Evolutionary conservation across 495 filamentous ascomycete genomes (phyloP).

Genomic region (Lasiosphaeriaceae sp.): DNA sequence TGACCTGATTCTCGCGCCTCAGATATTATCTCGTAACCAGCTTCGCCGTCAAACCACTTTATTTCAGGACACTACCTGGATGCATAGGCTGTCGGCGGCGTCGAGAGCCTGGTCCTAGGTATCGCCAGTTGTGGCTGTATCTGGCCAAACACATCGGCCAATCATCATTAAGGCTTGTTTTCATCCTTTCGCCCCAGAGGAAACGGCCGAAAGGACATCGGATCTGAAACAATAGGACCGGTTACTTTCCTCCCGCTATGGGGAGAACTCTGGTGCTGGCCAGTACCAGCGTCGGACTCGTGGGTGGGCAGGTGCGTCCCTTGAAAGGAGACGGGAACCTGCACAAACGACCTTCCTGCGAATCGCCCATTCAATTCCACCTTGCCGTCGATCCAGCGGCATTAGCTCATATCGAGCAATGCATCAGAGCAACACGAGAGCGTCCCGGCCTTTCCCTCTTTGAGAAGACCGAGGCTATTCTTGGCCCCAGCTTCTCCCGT

Average conservation of each 20-base stretch:
- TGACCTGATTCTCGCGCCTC: neutral
- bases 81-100: conserved; percentile 5
- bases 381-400: conserved; percentile 11
- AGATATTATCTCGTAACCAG: conserved; percentile 5
- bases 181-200: conserved; percentile 8
- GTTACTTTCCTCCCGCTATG: conserved; percentile 15
- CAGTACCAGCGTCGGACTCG: conserved; percentile 23
- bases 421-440: conserved; percentile 27
- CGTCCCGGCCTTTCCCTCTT: conserved; percentile 15
- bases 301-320: conserved; percentile 25
- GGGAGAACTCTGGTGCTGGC: conserved; percentile 10
- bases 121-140: conserved; percentile 1
- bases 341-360: conserved; percentile 32
- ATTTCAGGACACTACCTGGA: conserved; percentile 3
- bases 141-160: conserved; percentile 12
- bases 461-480: conserved; percentile 13
- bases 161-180: conserved; percentile 13
- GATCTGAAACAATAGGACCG: conserved; percentile 34
- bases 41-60: conserved; percentile 1
- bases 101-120: conserved; percentile 1
- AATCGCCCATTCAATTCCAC: conserved; percentile 18
- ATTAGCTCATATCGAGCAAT: conserved; percentile 25
- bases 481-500: conserved; percentile 2
- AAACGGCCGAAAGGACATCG: conserved; percentile 34
- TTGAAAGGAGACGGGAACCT: conserved; percentile 33